Conservation (phyloP, 2,329 filamentous ascomycete species). For the Didymella glomerata region DNA sequence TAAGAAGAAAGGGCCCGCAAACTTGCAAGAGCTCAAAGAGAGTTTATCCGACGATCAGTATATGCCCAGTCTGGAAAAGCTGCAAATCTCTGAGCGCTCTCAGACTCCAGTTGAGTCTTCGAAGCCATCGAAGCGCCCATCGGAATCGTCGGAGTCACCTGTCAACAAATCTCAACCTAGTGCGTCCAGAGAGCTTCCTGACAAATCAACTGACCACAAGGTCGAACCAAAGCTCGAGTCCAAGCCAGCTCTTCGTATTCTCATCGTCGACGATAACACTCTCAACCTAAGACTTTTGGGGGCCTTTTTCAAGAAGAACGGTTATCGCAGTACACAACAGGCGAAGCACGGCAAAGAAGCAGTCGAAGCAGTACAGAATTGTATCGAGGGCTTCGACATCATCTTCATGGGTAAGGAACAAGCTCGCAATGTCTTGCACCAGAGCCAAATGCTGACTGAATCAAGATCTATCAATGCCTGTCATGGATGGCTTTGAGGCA, state of each 20-base stretch:
- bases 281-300: conserved; percentile 44
- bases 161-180: not conserved
- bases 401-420: conserved; percentile 33
- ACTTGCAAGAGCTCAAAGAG: not conserved
- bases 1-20: not conserved
- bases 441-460: not conserved
- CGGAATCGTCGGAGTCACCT: not conserved
- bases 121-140: not conserved
- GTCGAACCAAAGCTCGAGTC: not conserved
- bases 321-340: conserved; percentile 6
- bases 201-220: not conserved
- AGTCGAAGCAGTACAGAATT: conserved; percentile 30
- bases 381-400: conserved; percentile 29
- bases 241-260: conserved; percentile 24
- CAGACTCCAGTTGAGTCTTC: not conserved
- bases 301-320: conserved; percentile 33
- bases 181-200: not conserved
- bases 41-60: not conserved
- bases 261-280: conserved; percentile 48
- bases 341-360: conserved; percentile 26
- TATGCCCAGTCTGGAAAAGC: conserved; percentile 5
- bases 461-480: conserved; percentile 40
- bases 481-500: conserved; percentile 41
- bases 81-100: conserved; percentile 1
- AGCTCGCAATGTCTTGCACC: not conserved